These are phyloP conservation scores for Leccinum olivaceopallidum DNA, from an alignment of 768 basidiomycete genomes.

Conservation along the genomic window DNA sequence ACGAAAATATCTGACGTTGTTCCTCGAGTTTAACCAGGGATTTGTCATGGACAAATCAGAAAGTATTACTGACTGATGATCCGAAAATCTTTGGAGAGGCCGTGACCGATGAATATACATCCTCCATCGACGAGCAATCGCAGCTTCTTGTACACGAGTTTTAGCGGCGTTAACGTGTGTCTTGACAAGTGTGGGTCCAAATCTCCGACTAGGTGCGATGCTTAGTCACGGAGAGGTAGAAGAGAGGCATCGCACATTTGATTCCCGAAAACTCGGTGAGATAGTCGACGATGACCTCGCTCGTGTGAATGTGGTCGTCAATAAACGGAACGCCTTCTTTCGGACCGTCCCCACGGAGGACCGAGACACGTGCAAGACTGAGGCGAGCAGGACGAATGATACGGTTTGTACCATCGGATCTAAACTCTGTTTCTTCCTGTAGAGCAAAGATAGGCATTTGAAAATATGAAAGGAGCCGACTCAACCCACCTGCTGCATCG, in stretches of 20 bases:
- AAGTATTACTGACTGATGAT: constrained; percentile 80
- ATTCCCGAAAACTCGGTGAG: constrained; percentile 97
- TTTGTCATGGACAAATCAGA: background rate
- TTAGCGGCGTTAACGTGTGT: constrained; percentile 91
- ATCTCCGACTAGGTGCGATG: constrained; percentile 70
- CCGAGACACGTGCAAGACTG: constrained; percentile 93
- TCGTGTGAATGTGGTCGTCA: constrained; percentile 97
- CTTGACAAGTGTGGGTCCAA: constrained; percentile 81
- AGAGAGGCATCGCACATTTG: constrained; percentile 58
- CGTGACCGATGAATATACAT: constrained; percentile 97
- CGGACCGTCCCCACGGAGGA: constrained; percentile 81
- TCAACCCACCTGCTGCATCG: constrained; percentile 79
- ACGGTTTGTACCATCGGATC: constrained; percentile 93
- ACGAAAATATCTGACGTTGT: constrained; percentile 80
- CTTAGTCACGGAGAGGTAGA: background rate
- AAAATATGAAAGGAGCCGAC: background rate
- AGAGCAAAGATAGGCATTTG: background rate
- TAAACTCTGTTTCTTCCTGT: constrained; percentile 93
- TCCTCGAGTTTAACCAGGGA: background rate
- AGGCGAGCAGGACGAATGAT: constrained; percentile 89
- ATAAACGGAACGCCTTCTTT: constrained; percentile 90
- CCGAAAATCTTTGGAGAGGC: constrained; percentile 95
- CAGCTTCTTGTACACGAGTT: constrained; percentile 98
- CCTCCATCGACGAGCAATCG: constrained; percentile 90
- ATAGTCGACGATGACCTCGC: constrained; percentile 94